phyloP scores from a whole-genome alignment of 768 basidiomycete species.

The Dentipellis fragilis region DNA sequence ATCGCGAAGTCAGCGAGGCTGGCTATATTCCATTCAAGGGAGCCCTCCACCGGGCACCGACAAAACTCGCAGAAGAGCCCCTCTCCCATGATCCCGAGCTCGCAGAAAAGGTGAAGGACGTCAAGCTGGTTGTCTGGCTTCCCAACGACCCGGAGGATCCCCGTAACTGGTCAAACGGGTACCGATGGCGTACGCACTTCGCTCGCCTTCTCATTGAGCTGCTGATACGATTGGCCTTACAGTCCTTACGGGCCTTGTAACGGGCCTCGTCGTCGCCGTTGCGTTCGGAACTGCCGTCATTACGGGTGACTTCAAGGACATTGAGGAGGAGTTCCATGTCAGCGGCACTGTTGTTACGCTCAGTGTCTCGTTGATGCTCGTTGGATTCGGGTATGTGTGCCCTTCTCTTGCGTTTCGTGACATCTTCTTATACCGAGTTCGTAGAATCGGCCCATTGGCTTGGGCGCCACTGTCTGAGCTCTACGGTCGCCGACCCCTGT shows the following conservation, averaged over 20 bases:
- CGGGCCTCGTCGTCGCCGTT: conserved; percentile 25
- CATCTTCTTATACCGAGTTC: conserved; percentile 5
- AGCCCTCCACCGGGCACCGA: conserved; percentile 21
- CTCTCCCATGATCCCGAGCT: conserved; percentile 25
- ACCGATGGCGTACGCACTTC: conserved; percentile 23
- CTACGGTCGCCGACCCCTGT: conserved; percentile 27
- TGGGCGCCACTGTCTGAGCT: conserved; percentile 27
- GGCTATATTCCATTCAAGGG: conserved; percentile 21
- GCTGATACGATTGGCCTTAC: not conserved
- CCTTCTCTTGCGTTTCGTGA: conserved; percentile 14
- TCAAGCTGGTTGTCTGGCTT: conserved; percentile 28
- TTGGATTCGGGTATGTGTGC: conserved; percentile 23
- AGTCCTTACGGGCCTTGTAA: conserved; percentile 23
- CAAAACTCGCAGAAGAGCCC: conserved; percentile 13
- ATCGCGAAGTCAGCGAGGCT: conserved; percentile 19
- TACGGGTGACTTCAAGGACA: conserved; percentile 27
- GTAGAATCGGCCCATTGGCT: conserved; percentile 14
- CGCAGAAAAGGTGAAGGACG: conserved; percentile 20
- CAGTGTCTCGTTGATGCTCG: conserved; percentile 27
- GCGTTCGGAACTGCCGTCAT: conserved; percentile 28
- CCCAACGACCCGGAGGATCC: conserved; percentile 31
- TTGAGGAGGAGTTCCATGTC: conserved; percentile 22
- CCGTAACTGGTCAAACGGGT: conserved; percentile 23
- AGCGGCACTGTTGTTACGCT: conserved; percentile 24
- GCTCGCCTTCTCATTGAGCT: not conserved